These are phyloP conservation scores for Bombardia bombarda DNA, from an alignment of 495 filamentous ascomycete species.

Conservation along the genomic window DNA sequence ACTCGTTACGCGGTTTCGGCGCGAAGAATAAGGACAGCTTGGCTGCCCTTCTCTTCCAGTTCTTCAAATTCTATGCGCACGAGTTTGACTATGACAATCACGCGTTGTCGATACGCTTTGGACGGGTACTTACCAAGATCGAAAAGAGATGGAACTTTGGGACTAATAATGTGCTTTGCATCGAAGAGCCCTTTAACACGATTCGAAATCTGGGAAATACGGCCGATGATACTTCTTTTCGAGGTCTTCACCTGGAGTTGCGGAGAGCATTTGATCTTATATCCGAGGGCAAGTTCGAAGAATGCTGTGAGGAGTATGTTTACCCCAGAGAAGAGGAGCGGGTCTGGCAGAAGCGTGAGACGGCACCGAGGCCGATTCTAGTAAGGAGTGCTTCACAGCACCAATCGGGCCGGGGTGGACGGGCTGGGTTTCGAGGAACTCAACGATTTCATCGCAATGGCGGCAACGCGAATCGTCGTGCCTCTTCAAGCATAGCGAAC, in stretches of 20 bases:
- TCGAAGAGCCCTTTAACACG: conserved; percentile 94
- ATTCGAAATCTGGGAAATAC: conserved; percentile 94
- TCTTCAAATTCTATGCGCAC: conserved; percentile 90
- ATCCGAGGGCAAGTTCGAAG: conserved; percentile 62
- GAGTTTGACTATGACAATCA: conserved; percentile 82
- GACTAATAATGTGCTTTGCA: conserved; percentile 76
- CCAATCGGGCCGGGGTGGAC: conserved; percentile 35
- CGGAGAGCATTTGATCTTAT: conserved; percentile 79
- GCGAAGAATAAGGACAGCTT: conserved; percentile 71
- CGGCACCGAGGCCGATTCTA: conserved; percentile 38
- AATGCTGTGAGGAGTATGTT: conserved; percentile 76
- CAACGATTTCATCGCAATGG: conserved; percentile 48
- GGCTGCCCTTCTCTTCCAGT: conserved; percentile 79
- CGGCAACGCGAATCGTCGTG: conserved; percentile 32
- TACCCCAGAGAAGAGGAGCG: conserved; percentile 80
- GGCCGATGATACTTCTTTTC: conserved; percentile 87
- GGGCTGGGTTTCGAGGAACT: conserved; percentile 51
- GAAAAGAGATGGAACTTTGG: conserved; percentile 78
- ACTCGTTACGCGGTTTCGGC: conserved; percentile 65
- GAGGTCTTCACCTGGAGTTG: conserved; percentile 82
- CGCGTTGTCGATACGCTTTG: conserved; percentile 82
- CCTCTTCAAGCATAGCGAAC: conserved; percentile 30
- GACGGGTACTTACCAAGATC: conserved; percentile 70
- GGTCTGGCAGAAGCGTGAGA: conserved; percentile 61
- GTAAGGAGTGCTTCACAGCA: conserved; percentile 47